Evolutionary conservation across 179 eudicot genomes (phyloP).

Genomic region (Silene vulgaris): DNA sequence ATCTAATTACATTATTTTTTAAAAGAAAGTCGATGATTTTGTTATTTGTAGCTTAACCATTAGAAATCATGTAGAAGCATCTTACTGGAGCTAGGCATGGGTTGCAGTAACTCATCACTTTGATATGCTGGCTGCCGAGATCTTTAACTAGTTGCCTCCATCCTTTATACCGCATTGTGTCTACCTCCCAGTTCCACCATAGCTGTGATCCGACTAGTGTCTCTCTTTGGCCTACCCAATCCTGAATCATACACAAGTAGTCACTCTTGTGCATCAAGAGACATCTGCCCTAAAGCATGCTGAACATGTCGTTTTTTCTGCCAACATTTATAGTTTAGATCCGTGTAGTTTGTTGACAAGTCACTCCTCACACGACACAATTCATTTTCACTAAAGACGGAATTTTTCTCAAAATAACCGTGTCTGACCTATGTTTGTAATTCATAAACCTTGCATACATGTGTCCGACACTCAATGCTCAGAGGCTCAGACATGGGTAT

Average conservation of each 20-base stretch:
- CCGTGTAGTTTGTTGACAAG: background rate
- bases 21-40: background rate
- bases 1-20: background rate
- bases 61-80: background rate
- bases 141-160: slow-evolving; percentile 69
- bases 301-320: background rate
- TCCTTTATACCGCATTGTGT: slow-evolving; percentile 56
- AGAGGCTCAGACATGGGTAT: too few relatives aligned
- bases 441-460: too few relatives aligned
- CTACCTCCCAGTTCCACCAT: slow-evolving; percentile 99
- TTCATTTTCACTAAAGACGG: too few relatives aligned
- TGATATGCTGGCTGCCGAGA: slow-evolving; percentile 45
- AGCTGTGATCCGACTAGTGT: slow-evolving; percentile 89
- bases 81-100: slow-evolving; percentile 92
- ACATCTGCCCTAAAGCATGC: background rate
- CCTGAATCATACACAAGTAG: slow-evolving; percentile 36
- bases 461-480: too few relatives aligned
- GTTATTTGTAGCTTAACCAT: too few relatives aligned
- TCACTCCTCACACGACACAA: background rate
- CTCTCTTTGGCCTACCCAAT: slow-evolving; percentile 94
- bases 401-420: background rate
- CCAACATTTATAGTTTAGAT: background rate
- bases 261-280: slow-evolving; percentile 11
- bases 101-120: slow-evolving; percentile 95
- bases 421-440: too few relatives aligned